These are phyloP conservation scores for Lactarius evosmus DNA, from an alignment of 768 basidiomycete genomes.

Conservation along the genomic window DNA sequence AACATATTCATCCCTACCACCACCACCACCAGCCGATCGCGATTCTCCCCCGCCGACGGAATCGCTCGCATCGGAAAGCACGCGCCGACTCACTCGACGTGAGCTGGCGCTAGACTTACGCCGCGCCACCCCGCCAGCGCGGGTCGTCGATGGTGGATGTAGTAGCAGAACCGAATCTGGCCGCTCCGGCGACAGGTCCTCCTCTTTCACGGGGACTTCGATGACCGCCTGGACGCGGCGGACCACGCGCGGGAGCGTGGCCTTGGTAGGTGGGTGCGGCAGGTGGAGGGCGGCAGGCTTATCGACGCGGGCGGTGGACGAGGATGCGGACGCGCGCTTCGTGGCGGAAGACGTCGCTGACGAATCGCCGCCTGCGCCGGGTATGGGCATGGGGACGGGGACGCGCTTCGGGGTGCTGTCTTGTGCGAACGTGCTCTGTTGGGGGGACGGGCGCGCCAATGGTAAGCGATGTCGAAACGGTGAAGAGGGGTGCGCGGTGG, in stretches of 20 bases:
- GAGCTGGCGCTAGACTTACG: slow-evolving; percentile 32
- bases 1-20: slow-evolving; percentile 21
- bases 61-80: slow-evolving; percentile 27
- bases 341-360: slow-evolving; percentile 27
- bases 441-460: slow-evolving; percentile 5
- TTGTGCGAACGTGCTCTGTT: slow-evolving; percentile 28
- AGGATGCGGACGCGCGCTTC: slow-evolving; percentile 30
- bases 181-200: slow-evolving; percentile 42
- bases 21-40: slow-evolving; percentile 10
- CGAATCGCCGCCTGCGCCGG: slow-evolving; percentile 18
- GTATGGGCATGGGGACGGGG: slow-evolving; percentile 2
- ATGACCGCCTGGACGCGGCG: slow-evolving; percentile 61
- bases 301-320: slow-evolving; percentile 14
- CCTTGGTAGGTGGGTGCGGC: slow-evolving; percentile 16
- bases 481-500: background rate
- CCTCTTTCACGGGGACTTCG: slow-evolving; percentile 62
- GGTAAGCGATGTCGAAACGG: slow-evolving; percentile 1
- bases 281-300: slow-evolving; percentile 4
- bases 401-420: slow-evolving; percentile 25
- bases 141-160: background rate
- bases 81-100: slow-evolving; percentile 22
- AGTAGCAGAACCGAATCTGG: background rate
- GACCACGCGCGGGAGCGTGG: slow-evolving; percentile 40
- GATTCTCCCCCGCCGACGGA: slow-evolving; percentile 48
- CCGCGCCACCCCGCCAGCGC: slow-evolving; percentile 29